Conservation (phyloP, 257 asterid genomes). For the Solanum habrochaites region DNA sequence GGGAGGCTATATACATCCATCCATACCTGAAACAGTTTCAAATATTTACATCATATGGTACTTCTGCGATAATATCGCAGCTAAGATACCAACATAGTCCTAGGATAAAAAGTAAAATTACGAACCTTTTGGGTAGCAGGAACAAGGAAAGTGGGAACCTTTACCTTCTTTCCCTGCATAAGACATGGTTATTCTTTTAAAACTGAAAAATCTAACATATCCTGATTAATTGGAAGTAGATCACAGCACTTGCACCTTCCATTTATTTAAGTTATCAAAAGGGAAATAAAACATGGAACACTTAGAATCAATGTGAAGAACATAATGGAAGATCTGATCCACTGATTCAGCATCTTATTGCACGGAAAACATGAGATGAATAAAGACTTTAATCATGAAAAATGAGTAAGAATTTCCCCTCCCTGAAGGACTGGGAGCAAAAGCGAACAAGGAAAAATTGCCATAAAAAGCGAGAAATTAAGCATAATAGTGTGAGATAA, state of each 20-base stretch:
- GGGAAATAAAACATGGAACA: background rate
- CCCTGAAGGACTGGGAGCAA: background rate
- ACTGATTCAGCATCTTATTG: too few relatives aligned
- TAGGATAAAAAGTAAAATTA: background rate
- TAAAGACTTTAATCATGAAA: background rate
- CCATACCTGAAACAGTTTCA: conserved; percentile 55
- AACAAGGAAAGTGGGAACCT: conserved; percentile 97
- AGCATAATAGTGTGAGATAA: background rate
- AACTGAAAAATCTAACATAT: background rate
- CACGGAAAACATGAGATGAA: background rate
- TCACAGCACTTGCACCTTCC: background rate
- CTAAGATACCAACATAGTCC: background rate
- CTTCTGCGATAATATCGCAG: background rate
- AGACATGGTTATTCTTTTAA: background rate
- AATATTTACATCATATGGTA: background rate
- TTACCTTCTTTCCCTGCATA: conserved; percentile 60
- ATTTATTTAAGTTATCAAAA: background rate
- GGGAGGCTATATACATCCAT: conserved; percentile 87
- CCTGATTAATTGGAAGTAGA: background rate
- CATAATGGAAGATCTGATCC: background rate
- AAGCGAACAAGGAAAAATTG: background rate
- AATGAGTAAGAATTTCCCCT: background rate
- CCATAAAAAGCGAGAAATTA: background rate
- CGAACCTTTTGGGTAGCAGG: conserved; percentile 98
- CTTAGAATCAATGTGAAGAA: background rate